Percentiles rank a stretch among this genome's conserved stretches.
These are phyloP conservation scores for Suillus discolor DNA, from an alignment of 768 basidiomycete genomes.

Conservation along the genomic window DNA sequence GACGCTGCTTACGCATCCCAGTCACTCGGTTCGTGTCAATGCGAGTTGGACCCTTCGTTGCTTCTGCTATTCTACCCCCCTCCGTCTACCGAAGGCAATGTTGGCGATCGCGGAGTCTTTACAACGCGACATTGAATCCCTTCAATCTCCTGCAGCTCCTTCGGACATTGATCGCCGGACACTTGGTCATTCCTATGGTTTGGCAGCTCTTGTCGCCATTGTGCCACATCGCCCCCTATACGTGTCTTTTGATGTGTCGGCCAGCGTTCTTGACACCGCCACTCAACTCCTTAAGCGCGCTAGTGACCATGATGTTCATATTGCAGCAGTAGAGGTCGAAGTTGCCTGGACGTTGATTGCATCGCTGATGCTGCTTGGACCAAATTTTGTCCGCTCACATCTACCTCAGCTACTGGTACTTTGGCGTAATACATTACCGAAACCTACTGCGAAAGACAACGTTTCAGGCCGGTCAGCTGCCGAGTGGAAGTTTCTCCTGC, in stretches of 20 bases:
- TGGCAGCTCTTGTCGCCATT: conserved; percentile 84
- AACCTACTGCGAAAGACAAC: conserved; percentile 87
- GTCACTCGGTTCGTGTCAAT: conserved; percentile 82
- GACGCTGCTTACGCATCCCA: conserved; percentile 84
- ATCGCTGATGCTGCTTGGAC: conserved; percentile 89
- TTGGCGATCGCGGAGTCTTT: conserved; percentile 78
- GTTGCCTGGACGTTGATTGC: conserved; percentile 94
- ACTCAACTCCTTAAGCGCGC: conserved; percentile 88
- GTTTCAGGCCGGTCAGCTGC: conserved; percentile 62
- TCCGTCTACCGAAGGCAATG: conserved; percentile 80
- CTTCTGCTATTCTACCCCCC: conserved; percentile 89
- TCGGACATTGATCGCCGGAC: conserved; percentile 72
- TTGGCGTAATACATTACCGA: conserved; percentile 97
- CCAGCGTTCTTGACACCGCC: conserved; percentile 90
- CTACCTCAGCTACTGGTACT: conserved; percentile 92
- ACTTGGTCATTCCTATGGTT: conserved; percentile 87
- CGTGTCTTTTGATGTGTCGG: conserved; percentile 90
- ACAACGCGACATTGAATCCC: conserved; percentile 76
- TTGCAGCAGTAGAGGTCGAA: conserved; percentile 85
- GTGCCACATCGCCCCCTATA: conserved; percentile 90
- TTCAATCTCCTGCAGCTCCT: conserved; percentile 71
- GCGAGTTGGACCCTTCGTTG: conserved; percentile 87
- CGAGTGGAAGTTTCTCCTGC: conserved; percentile 91
- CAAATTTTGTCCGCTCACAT: conserved; percentile 91
- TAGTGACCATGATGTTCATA: conserved; percentile 84